Evolutionary conservation across 305 asterid species (phyloP).

Genomic region (Solanum chacoense): DNA sequence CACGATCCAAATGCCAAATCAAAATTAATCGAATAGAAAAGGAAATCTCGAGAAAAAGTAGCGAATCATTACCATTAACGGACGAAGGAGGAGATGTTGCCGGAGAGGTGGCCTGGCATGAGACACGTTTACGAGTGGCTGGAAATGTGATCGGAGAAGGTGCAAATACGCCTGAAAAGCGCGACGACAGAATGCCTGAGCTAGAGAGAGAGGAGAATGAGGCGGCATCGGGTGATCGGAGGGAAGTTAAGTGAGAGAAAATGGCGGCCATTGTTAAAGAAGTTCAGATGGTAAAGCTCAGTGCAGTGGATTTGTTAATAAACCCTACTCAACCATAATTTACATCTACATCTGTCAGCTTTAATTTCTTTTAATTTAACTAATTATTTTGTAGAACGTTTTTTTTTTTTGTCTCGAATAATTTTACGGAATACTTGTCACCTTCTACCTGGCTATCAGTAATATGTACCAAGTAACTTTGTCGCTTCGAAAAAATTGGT

Average conservation of each 20-base stretch:
- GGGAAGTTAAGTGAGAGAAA: constrained; percentile 34
- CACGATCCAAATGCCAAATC: not conserved
- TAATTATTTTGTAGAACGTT: not conserved
- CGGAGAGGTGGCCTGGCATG: constrained; percentile 54
- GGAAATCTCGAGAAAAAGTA: not conserved
- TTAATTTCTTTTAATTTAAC: not conserved
- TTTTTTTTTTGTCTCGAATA: not conserved
- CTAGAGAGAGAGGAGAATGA: constrained; percentile 13
- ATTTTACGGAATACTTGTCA: not conserved
- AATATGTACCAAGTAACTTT: not conserved
- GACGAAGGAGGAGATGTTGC: constrained; percentile 24
- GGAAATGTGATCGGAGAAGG: constrained; percentile 25
- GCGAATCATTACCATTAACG: constrained; percentile 39
- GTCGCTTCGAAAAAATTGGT: not conserved
- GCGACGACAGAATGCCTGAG: constrained; percentile 16
- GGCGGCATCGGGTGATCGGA: constrained; percentile 26
- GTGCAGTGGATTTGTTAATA: not conserved
- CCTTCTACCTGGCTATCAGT: not conserved
- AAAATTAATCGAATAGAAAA: not conserved
- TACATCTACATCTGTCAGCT: not conserved
- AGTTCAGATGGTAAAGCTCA: not conserved
- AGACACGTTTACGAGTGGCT: constrained; percentile 33
- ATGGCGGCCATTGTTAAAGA: constrained; percentile 27
- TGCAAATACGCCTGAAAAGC: constrained; percentile 13
- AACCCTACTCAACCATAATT: not conserved